Evolutionary conservation across 2,329 filamentous ascomycete genomes (phyloP), one percentile per base, ranked within the genome.

Genomic region (Pestalotiopsis sp.): DNA sequence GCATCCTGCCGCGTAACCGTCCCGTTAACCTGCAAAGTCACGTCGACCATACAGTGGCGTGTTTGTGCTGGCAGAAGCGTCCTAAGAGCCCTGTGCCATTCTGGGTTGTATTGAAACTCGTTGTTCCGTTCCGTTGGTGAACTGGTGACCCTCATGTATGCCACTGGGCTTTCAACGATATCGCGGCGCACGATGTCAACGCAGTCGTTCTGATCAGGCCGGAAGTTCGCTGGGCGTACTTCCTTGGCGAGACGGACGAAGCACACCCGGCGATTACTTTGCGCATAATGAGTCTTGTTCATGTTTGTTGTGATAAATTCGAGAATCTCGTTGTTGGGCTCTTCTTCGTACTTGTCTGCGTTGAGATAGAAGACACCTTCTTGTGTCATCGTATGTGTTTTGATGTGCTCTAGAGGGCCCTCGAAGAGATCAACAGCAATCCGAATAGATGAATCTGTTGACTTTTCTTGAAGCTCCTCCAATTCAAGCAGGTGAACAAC

Each of bases 241-340:
- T 66, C 65, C 6, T 38, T 14, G 3, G 24, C 57, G 6, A 61
- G n/a, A n/a, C 65, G 65, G 56, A 66, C 57, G 24, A 66, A 66
- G 39, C 65, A 66, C 11, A 55, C 63, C 5, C 61, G 35, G 17
- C 55, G 26, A 14, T 66, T 11, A 20, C 17, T 22, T 22, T 26
- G 39, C 14, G 20, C 13, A 11, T 59, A 9, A 9, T 66, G 26
- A 9, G 30, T 14, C 26, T 17, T 35, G 35, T 61, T 66, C 55
- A 58, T 24, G 11, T 66, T 40, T 17, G 57, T 58, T 17, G 35
- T 59, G 11, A 66, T 22, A n/a, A 66, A 66, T 9, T 22, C 20
- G 1, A 38, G 11, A 4, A 66, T 39, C 6, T 39, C n/a, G 44
- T 66, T 38, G 35, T 59, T 38, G 17, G 26, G 52, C 3, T 40